A percentile compares a stretch with the other conserved stretches of the same genome.
Conservation (phyloP, 1,284 basidiomycete genomes). For the Ustilago tritici region DNA sequence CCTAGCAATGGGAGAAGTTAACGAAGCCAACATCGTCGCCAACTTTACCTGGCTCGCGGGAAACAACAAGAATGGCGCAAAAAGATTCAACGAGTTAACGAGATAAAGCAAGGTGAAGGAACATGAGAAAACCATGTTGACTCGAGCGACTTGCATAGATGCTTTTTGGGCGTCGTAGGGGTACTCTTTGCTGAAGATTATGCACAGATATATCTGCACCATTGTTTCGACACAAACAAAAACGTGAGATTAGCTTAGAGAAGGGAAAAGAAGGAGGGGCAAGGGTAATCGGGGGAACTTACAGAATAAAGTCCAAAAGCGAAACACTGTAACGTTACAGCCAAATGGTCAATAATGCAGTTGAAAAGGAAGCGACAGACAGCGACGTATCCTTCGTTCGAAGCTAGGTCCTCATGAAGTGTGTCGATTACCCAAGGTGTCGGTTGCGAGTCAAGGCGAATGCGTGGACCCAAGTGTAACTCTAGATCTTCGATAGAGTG, state of each 20-base stretch:
- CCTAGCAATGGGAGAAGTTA: neutral
- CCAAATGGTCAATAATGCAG: slow-evolving; percentile 39
- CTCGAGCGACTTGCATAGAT: neutral
- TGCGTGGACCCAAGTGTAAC: slow-evolving; percentile 11
- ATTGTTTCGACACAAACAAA: neutral
- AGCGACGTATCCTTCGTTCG: slow-evolving; percentile 29
- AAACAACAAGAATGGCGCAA: slow-evolving; percentile 39
- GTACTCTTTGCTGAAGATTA: slow-evolving; percentile 5
- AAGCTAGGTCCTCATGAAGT: slow-evolving; percentile 24
- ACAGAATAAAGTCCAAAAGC: slow-evolving; percentile 26
- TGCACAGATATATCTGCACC: slow-evolving; percentile 11
- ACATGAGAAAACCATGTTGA: slow-evolving; percentile 13
- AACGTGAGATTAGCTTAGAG: neutral
- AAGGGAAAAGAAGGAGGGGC: neutral
- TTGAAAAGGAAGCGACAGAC: slow-evolving; percentile 41
- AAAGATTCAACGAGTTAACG: slow-evolving; percentile 34
- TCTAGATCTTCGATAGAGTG: neutral
- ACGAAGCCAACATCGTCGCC: slow-evolving; percentile 22
- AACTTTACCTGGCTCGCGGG: slow-evolving; percentile 33
- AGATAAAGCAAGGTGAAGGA: slow-evolving; percentile 34
- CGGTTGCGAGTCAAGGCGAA: neutral
- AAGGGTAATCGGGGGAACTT: slow-evolving; percentile 2
- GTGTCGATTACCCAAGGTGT: slow-evolving; percentile 8
- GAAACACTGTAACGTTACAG: slow-evolving; percentile 28
- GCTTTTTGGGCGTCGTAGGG: slow-evolving; percentile 11